Base-by-base conservation (phyloP, 371 early-diverging fungal genomes). In the Mortierella sp. region DNA sequence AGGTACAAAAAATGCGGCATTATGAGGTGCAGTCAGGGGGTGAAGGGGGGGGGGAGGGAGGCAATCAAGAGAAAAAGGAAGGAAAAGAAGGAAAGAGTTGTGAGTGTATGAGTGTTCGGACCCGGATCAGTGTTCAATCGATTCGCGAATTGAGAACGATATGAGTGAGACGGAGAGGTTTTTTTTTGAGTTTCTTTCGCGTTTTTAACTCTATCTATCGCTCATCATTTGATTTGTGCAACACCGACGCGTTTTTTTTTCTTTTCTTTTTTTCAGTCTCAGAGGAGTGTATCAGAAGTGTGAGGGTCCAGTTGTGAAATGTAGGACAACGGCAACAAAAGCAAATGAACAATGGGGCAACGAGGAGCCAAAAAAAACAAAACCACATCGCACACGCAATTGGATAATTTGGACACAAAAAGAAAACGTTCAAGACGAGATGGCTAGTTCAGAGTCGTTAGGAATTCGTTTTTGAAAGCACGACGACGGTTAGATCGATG, bases 1-100 rank as follows among this genome's bases (percentile, higher is more conserved):
- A 63, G 31, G 63, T 72, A 72, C 45, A 28, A 16, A 31, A 45
- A 45, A 72, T 19, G 54, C 31, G 34, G 73, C 52, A 73, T 73
- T 48, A 38, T 52, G 52, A 73, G 42, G 68, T 73, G 73, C 73
- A 73, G 34, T 21, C 31, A 72, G 47, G 34, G 21, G 70, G 24
- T 16, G 21, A 7, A 7, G 45, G 44, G 21, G 70, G 7, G 28
- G 72, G 38, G 34, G 34, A 38, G 42, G 42, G 42, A 38, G 73
- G 19, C 28, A 38, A 11, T 38, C 38, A 38, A 24, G 31, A 21
- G 19, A 38, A 38, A 38, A 42, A 38, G 16, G 24, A 24, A 24
- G 7, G 42, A 38, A 34, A 63, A 4, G 34, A 16, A 6, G 11
- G 7, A 16, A 34, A 60, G 28, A 28, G 13, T 38, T 38, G 42